Evolutionary conservation across 768 basidiomycete species (phyloP).

Genomic region (Pisolithus microcarpus): DNA sequence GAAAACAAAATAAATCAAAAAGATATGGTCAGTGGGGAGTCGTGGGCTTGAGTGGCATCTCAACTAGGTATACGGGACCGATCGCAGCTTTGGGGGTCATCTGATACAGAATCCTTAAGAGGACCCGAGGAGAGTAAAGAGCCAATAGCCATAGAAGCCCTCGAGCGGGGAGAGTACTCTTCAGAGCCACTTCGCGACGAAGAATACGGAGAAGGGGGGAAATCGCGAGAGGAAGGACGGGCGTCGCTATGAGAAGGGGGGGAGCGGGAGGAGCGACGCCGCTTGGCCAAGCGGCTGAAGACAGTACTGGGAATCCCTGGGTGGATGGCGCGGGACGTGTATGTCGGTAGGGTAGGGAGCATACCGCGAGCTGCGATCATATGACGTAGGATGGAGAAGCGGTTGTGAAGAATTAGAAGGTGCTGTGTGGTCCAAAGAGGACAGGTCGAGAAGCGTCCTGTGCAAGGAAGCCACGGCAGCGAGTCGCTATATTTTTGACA

Average conservation of each 20-base stretch:
- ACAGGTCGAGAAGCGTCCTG: conserved; percentile 62
- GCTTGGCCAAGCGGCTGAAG: conserved; percentile 50
- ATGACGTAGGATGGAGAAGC: conserved; percentile 35
- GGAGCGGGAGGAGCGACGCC: conserved; percentile 55
- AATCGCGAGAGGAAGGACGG: conserved; percentile 36
- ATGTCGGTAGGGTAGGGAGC: conserved; percentile 11
- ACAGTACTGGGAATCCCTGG: conserved; percentile 26
- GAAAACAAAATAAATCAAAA: conserved; percentile 7
- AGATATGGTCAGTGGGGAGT: conserved; percentile 1
- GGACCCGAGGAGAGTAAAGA: conserved; percentile 53
- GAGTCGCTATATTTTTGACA: conserved; percentile 43
- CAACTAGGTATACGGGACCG: not conserved
- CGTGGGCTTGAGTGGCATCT: conserved; percentile 14
- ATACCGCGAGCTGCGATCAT: conserved; percentile 19
- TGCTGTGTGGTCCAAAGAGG: conserved; percentile 16
- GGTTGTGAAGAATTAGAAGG: conserved; percentile 23
- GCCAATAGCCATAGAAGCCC: conserved; percentile 75
- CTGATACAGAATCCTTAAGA: conserved; percentile 19
- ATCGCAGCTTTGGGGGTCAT: conserved; percentile 18
- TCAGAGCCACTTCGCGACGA: conserved; percentile 63
- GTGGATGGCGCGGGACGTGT: conserved; percentile 8
- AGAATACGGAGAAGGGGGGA: conserved; percentile 70
- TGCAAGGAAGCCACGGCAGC: conserved; percentile 67
- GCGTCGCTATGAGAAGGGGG: conserved; percentile 37
- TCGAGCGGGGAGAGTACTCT: conserved; percentile 63